A percentile compares a stretch with the other conserved stretches of the same genome.
These are phyloP conservation scores for Trapa bicornis DNA, from an alignment of 345 rosid genomes.

Conservation along the genomic window DNA sequence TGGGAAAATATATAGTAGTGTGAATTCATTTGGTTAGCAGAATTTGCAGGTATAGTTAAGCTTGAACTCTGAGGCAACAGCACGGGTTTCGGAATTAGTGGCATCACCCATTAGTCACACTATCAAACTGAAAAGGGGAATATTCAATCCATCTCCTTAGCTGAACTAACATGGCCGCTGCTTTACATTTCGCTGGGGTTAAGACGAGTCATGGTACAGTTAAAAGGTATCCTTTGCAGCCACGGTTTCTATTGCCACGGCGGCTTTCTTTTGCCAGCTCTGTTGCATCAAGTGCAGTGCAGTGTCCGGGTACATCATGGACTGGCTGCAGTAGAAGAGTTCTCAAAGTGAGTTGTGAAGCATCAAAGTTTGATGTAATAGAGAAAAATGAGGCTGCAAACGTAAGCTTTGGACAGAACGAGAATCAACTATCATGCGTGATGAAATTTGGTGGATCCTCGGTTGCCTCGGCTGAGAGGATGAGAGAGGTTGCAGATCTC, in stretches of 20 bases:
- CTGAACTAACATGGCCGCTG: conserved; percentile 8
- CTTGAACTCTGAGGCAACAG: not conserved
- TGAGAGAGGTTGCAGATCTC: conserved; percentile 79
- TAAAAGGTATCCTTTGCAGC: conserved; percentile 1
- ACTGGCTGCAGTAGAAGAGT: conserved; percentile 12
- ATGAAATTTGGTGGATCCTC: conserved; percentile 99
- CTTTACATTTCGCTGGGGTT: conserved; percentile 4
- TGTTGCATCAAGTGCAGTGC: conserved; percentile 8
- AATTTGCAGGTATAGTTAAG: conserved; percentile 8
- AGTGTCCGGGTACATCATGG: conserved; percentile 4
- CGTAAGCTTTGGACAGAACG: conserved; percentile 10
- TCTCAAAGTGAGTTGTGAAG: conserved; percentile 27
- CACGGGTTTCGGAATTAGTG: not conserved
- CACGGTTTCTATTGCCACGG: not conserved
- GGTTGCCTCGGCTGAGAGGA: conserved; percentile 66
- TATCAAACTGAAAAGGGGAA: not conserved
- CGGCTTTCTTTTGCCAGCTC: conserved; percentile 12
- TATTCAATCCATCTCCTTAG: not conserved
- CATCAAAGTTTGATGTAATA: conserved; percentile 22
- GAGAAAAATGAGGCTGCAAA: conserved; percentile 14
- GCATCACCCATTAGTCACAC: conserved; percentile 4
- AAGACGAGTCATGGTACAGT: not conserved
- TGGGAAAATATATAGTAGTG: not conserved
- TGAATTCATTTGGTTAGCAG: not conserved
- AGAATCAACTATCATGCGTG: conserved; percentile 53